Evolutionary conservation across 805 yeast species (phyloP).

Genomic region (Hanseniaspora opuntiae): DNA sequence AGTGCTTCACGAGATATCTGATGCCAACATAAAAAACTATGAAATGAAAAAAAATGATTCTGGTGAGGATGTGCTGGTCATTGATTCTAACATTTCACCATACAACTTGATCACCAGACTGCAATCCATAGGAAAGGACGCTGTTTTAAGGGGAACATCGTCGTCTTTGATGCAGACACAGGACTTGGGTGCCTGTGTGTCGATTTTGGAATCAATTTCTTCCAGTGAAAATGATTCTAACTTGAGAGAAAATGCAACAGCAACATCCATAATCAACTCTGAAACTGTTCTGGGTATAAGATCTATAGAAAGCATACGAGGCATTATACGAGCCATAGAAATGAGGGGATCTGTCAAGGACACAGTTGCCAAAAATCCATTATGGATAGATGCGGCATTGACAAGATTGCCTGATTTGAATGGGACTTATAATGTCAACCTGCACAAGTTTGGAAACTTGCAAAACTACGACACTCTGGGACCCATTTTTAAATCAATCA

Average conservation of each 20-base stretch:
- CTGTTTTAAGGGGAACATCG: slow-evolving; percentile 72
- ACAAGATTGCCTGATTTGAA: slow-evolving; percentile 19
- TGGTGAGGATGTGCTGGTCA: slow-evolving; percentile 35
- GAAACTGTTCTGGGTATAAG: slow-evolving; percentile 7
- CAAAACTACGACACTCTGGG: slow-evolving; percentile 4
- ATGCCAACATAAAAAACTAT: slow-evolving; percentile 36
- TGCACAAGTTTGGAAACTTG: slow-evolving; percentile 8
- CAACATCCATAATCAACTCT: not conserved
- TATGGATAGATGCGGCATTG: slow-evolving; percentile 22
- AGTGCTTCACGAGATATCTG: slow-evolving; percentile 30
- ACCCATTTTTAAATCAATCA: not conserved
- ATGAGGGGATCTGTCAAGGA: slow-evolving; percentile 48
- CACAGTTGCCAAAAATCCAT: slow-evolving; percentile 29
- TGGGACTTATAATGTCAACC: not conserved
- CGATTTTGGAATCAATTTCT: slow-evolving; percentile 1
- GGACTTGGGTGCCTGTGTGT: slow-evolving; percentile 3
- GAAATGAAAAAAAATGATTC: slow-evolving; percentile 31
- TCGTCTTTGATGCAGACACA: slow-evolving; percentile 33
- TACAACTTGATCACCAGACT: slow-evolving; percentile 37
- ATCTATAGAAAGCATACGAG: slow-evolving; percentile 3
- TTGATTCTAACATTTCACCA: slow-evolving; percentile 10
- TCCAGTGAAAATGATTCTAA: slow-evolving; percentile 5
- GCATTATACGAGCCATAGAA: slow-evolving; percentile 9
- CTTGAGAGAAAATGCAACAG: slow-evolving; percentile 13
- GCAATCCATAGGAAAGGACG: slow-evolving; percentile 69